Evolutionary conservation across 345 rosid genomes (phyloP), one percentile per base, ranked within the genome.

Genomic region (Hibiscus trionum): DNA sequence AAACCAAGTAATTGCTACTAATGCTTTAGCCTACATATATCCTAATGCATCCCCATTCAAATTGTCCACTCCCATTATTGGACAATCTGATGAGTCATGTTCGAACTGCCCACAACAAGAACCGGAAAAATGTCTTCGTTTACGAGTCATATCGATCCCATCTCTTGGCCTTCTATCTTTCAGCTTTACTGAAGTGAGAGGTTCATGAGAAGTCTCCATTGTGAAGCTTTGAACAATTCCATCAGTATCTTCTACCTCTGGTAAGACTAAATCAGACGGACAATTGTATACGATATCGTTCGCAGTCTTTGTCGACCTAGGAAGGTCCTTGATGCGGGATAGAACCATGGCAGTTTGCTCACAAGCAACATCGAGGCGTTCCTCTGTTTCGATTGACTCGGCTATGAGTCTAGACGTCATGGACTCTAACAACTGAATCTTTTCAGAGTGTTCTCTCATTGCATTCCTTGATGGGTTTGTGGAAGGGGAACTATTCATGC

Each of bases 311-410:
- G 61, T 21, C 6, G 77, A 69, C 69, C 80, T 73, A 14, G 90
- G 79, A 75, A 86, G 79, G 24, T 79, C 82, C 59, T 84, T 83
- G 57, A 84, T 35, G 3, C 74, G 86, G 31, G 83, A 73, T 42
- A 84, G 44, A 12, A 81, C 79, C 77, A 79, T 70, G 1, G 82
- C 68, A 33, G 82, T 84, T 71, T 84, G 86, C 63, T 83, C 82
- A 46, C 87, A 86, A 42, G 88, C 93, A 61, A 77, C 84, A 70
- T 83, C 84, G 58, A 86, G 78, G 42, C 87, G 83, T 68, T 85
- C 88, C 60, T 85, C 87, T 29, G 86, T 83, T 72, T 81, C 86
- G 9, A 69, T 63, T 7, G 88, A 82, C 75, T 87, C 87, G 6
- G 84, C 46, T 42, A 87, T 26, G 9, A 87, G 81, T 19, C 82